Percentiles rank a stretch among this genome's conserved stretches.
These are phyloP conservation scores for Echeveria elegans DNA, from an alignment of 164 flowering plant species.

Conservation along the genomic window DNA sequence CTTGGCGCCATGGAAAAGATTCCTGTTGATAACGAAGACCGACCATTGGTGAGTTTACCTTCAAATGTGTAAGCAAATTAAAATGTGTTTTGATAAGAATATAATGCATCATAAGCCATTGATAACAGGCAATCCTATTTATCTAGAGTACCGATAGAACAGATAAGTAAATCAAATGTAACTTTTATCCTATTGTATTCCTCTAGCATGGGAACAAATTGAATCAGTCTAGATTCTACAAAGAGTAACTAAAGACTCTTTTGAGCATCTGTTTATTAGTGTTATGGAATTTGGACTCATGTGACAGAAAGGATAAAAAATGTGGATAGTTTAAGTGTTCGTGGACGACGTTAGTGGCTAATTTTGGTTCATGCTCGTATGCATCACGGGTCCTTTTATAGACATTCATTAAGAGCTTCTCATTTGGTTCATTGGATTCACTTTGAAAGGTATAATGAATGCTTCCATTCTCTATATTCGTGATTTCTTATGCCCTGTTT, in stretches of 20 bases:
- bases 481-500: background rate
- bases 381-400: background rate
- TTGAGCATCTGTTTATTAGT: background rate
- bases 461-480: background rate
- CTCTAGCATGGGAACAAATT: background rate
- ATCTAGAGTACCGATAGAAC: too few species aligned
- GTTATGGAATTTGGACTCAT: too few species aligned
- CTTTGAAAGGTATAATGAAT: background rate
- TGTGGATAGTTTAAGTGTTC: background rate
- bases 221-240: background rate
- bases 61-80: background rate
- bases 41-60: constrained; percentile 61
- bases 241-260: background rate
- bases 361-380: too few species aligned
- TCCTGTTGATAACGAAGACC: constrained; percentile 81
- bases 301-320: background rate
- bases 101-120: too few species aligned
- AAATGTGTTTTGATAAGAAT: too few species aligned
- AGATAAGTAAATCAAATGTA: too few species aligned
- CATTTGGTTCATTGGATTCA: background rate
- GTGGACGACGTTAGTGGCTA: background rate
- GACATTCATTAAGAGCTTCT: background rate
- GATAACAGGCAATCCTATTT: too few species aligned
- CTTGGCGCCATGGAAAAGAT: constrained; percentile 88
- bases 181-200: too few species aligned